phyloP scores from a whole-genome alignment of 208 protist species.

The Acanthamoeba healyi region DNA sequence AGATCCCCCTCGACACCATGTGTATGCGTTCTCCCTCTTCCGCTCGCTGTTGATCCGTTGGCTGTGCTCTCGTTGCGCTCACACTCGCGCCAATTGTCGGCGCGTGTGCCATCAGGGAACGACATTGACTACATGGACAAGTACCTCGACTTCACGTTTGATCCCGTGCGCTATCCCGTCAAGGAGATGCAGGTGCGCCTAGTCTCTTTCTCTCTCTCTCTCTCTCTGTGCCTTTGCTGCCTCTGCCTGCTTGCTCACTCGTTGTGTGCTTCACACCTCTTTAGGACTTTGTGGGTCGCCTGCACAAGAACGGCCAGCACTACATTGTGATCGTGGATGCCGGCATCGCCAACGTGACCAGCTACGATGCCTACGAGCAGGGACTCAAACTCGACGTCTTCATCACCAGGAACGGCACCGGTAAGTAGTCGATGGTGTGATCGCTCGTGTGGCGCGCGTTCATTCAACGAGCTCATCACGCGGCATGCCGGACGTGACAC shows the following conservation, averaged over 20 bases:
- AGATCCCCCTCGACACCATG: constrained; percentile 91
- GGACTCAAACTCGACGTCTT: constrained; percentile 81
- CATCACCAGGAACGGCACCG: constrained; percentile 71
- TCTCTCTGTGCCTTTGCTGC: not conserved
- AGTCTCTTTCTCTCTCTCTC: not conserved
- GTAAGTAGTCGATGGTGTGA: not conserved
- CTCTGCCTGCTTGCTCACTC: not conserved
- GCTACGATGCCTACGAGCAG: constrained; percentile 77
- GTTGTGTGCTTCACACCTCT: not conserved
- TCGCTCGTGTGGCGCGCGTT: not conserved
- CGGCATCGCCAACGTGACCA: constrained; percentile 51
- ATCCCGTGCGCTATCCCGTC: constrained; percentile 68
- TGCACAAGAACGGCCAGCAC: constrained; percentile 76
- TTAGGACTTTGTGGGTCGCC: constrained; percentile 71
- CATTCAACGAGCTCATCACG: too few relatives aligned
- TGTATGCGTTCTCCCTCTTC: constrained; percentile 77
- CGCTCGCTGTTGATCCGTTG: not conserved
- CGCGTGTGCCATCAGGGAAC: constrained; percentile 68
- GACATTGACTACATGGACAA: constrained; percentile 93
- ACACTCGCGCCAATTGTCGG: too few relatives aligned
- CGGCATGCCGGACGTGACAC: not conserved
- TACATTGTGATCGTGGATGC: constrained; percentile 80
- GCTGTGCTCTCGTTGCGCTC: not conserved
- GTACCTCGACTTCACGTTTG: constrained; percentile 85
- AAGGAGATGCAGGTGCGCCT: not conserved